phyloP scores from a whole-genome alignment of 306 rosid species.

The Psophocarpus tetragonolobus region DNA sequence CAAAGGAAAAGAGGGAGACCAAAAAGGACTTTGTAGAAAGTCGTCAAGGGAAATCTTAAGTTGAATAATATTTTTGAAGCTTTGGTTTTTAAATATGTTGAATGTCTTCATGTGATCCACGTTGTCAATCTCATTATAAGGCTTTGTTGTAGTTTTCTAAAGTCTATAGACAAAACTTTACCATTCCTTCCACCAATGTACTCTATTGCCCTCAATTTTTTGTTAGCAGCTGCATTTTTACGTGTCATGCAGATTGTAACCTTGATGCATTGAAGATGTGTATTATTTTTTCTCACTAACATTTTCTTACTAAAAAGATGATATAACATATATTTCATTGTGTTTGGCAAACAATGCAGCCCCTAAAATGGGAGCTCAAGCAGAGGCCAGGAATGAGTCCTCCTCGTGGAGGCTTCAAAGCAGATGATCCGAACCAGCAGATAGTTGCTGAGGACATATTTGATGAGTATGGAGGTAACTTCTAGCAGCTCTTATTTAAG shows the following conservation, averaged over 20 bases:
- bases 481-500: constrained; percentile 11
- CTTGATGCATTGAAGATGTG: constrained; percentile 15
- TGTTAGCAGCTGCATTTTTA: background rate
- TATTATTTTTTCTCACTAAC: background rate
- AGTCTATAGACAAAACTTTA: background rate
- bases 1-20: too few relatives aligned
- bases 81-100: too few relatives aligned
- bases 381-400: constrained; percentile 99
- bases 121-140: too few relatives aligned
- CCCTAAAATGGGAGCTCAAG: constrained; percentile 97
- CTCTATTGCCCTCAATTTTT: background rate
- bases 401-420: constrained; percentile 94
- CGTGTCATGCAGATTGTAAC: constrained; percentile 5
- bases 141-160: too few relatives aligned
- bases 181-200: background rate
- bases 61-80: too few relatives aligned
- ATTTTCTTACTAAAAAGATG: background rate
- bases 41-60: too few relatives aligned
- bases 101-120: too few relatives aligned
- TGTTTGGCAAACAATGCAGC: constrained; percentile 59
- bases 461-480: constrained; percentile 95
- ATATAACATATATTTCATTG: background rate
- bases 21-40: too few relatives aligned
- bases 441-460: constrained; percentile 95
- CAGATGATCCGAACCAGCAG: constrained; percentile 97